phyloP scores from a whole-genome alignment of 176 grass and related monocot species.

The Aegilops umbellulata region DNA sequence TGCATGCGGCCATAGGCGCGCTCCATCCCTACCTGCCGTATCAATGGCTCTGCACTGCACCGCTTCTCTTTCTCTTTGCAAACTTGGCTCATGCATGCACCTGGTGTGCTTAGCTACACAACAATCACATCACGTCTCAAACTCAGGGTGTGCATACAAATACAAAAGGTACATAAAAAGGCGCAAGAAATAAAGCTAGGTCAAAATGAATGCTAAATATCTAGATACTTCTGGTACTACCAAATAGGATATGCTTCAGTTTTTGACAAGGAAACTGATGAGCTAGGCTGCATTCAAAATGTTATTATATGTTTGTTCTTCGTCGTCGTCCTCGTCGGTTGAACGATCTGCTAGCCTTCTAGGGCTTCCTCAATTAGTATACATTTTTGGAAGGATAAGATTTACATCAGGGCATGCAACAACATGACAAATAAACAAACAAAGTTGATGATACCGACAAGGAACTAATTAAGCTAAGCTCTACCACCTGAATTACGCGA shows the following conservation, averaged over 20 bases:
- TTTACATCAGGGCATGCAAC: constrained; percentile 41
- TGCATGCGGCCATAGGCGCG: constrained; percentile 24
- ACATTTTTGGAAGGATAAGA: constrained; percentile 20
- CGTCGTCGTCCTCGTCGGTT: background rate
- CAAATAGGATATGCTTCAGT: too few relatives aligned
- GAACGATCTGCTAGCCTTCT: constrained; percentile 11
- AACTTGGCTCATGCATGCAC: constrained; percentile 30
- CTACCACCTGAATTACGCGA: constrained; percentile 18
- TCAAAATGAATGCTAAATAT: background rate
- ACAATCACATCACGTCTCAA: background rate
- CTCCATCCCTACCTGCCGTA: background rate
- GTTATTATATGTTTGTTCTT: background rate
- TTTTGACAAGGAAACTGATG: background rate
- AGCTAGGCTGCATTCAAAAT: background rate
- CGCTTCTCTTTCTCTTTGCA: background rate
- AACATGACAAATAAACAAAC: constrained; percentile 33
- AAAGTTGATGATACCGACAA: constrained; percentile 2
- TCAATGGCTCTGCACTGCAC: background rate
- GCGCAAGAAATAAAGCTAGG: background rate
- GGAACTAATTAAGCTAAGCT: constrained; percentile 12
- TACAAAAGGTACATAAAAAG: background rate
- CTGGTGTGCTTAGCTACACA: background rate
- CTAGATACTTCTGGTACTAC: background rate
- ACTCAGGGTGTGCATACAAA: background rate
- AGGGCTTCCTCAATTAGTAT: constrained; percentile 26